These are phyloP conservation scores for Trichoderma lentiforme DNA, from an alignment of 2,329 filamentous ascomycete genomes.

Conservation along the genomic window DNA sequence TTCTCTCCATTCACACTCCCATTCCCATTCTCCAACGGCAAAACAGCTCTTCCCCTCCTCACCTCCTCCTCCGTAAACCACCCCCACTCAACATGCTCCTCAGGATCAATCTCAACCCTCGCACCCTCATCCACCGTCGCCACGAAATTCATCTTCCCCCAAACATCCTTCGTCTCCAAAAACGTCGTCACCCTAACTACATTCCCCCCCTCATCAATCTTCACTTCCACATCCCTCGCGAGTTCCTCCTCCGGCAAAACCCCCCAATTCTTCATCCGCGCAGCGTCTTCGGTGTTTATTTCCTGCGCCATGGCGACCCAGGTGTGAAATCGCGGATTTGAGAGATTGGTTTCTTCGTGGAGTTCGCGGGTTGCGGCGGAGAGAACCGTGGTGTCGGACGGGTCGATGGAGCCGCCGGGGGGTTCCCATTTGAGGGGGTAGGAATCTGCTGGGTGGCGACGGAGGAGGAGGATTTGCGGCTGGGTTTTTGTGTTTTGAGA, in stretches of 20 bases:
- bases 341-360: constrained; percentile 44
- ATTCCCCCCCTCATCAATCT: neutral
- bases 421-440: constrained; percentile 25
- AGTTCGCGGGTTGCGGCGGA: constrained; percentile 44
- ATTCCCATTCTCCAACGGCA: neutral
- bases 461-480: constrained; percentile 16
- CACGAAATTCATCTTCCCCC: constrained; percentile 31
- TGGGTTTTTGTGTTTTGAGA: neutral
- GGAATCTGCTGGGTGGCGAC: constrained; percentile 22
- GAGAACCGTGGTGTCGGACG: constrained; percentile 43
- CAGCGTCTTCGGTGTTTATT: rapidly evolving
- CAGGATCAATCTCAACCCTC: constrained; percentile 27
- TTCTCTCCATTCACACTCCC: neutral
- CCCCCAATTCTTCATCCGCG: neutral
- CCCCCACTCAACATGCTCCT: constrained; percentile 38
- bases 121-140: constrained; percentile 28
- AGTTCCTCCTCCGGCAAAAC: constrained; percentile 19
- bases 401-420: constrained; percentile 27
- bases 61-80: constrained; percentile 40
- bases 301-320: constrained; percentile 20
- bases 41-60: constrained; percentile 21
- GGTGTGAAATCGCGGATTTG: constrained; percentile 27
- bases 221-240: neutral
- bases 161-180: constrained; percentile 25
- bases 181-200: constrained; percentile 22